These are phyloP conservation scores for Linanthus parryae DNA, from an alignment of 148 eudicot genomes.

Conservation along the genomic window DNA sequence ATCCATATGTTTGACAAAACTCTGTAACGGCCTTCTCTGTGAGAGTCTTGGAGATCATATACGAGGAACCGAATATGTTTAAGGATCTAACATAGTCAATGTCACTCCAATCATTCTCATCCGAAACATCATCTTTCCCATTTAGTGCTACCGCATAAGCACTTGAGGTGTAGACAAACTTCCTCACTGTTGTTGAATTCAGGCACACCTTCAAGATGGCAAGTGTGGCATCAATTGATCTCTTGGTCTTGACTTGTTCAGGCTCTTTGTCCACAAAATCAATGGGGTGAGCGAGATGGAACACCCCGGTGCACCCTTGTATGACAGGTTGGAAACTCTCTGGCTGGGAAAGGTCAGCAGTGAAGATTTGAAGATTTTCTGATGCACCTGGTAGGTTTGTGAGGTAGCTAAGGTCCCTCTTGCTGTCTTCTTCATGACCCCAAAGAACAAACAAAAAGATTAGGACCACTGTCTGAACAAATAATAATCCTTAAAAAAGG, in stretches of 20 bases:
- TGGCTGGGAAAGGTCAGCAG: too few relatives aligned
- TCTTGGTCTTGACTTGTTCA: too few relatives aligned
- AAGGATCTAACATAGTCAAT: conserved; percentile 14
- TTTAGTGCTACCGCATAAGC: conserved; percentile 11
- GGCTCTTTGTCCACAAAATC: too few relatives aligned
- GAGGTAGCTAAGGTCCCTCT: conserved; percentile 39
- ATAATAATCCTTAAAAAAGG: too few relatives aligned
- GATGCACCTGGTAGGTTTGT: conserved; percentile 37
- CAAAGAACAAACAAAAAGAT: neutral
- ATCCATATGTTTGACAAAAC: conserved; percentile 26
- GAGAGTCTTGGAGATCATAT: conserved; percentile 28
- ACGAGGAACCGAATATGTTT: conserved; percentile 13
- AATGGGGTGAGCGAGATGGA: too few relatives aligned
- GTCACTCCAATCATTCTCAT: conserved; percentile 35
- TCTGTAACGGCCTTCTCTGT: conserved; percentile 40
- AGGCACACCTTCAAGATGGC: too few relatives aligned
- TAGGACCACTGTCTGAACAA: too few relatives aligned
- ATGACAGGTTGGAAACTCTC: too few relatives aligned
- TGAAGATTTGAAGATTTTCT: too few relatives aligned
- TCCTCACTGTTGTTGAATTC: conserved; percentile 34
- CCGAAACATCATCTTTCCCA: conserved; percentile 7
- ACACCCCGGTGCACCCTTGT: too few relatives aligned
- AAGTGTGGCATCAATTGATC: too few relatives aligned
- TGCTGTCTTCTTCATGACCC: conserved; percentile 18
- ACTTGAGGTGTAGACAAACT: conserved; percentile 44